These are phyloP conservation scores for Magnolia changhungtana DNA, from an alignment of 164 flowering plant species.

Conservation along the genomic window DNA sequence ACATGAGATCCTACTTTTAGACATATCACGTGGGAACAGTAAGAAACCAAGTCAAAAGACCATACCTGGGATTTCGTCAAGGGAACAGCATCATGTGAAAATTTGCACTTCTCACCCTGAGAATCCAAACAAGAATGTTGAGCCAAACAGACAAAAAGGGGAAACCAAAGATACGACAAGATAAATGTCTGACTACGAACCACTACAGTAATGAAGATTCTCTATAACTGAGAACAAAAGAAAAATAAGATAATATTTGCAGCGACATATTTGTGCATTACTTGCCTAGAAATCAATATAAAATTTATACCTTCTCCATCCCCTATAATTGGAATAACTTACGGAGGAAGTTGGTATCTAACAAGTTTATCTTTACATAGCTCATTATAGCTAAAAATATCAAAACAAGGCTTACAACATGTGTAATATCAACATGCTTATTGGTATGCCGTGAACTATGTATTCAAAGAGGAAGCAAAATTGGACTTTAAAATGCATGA, in stretches of 20 bases:
- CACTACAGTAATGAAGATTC: not conserved
- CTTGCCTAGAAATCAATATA: no score
- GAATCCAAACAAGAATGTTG: not conserved
- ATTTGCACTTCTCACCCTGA: constrained; percentile 19
- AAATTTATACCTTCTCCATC: no score
- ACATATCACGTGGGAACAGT: not conserved
- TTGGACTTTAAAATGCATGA: no score
- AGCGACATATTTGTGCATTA: no score
- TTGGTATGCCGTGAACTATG: no score
- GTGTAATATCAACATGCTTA: no score
- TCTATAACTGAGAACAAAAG: not conserved
- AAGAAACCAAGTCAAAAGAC: not conserved
- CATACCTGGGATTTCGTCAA: constrained; percentile 18
- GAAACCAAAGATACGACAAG: not conserved
- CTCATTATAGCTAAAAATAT: no score
- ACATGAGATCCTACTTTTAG: not conserved
- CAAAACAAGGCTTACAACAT: no score
- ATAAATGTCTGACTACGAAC: not conserved
- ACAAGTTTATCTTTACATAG: no score
- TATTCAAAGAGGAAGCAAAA: no score
- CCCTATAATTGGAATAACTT: no score
- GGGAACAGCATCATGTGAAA: constrained; percentile 18
- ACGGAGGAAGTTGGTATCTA: no score
- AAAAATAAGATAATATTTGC: not conserved
- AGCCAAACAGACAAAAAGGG: not conserved